Percentiles rank a stretch among this genome's conserved stretches.
Evolutionary conservation across 345 rosid genomes (phyloP).

Genomic region (Adansonia digitata): DNA sequence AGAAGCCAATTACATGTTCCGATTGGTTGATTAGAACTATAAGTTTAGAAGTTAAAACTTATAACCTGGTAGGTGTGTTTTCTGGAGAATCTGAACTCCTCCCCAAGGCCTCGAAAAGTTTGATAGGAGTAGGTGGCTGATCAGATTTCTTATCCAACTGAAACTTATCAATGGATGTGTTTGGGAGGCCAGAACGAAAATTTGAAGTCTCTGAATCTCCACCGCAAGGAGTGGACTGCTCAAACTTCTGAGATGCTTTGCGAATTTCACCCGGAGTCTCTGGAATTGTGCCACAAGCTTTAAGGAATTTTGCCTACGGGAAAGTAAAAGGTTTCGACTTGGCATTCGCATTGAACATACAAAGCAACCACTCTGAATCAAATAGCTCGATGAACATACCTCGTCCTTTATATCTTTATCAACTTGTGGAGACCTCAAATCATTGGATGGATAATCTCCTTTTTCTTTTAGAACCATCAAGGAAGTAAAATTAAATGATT

Average conservation of each 20-base stretch:
- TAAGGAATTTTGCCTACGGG: slow-evolving; percentile 61
- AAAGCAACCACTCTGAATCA: background rate
- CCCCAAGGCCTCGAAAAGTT: slow-evolving; percentile 34
- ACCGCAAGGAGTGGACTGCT: slow-evolving; percentile 31
- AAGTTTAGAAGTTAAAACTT: background rate
- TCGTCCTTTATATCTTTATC: slow-evolving; percentile 50
- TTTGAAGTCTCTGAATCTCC: slow-evolving; percentile 36
- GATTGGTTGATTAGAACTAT: background rate
- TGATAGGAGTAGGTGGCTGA: slow-evolving; percentile 37
- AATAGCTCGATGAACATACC: slow-evolving; percentile 30
- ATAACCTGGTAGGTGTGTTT: slow-evolving; percentile 59
- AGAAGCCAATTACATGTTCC: background rate
- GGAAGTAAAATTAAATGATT: background rate
- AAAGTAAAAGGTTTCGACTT: background rate
- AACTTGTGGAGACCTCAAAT: slow-evolving; percentile 37
- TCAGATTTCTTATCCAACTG: slow-evolving; percentile 32
- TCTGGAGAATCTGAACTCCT: slow-evolving; percentile 43
- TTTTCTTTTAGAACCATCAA: slow-evolving; percentile 2
- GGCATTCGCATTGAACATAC: background rate
- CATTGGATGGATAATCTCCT: background rate
- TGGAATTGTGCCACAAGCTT: slow-evolving; percentile 52
- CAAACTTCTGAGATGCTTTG: slow-evolving; percentile 35
- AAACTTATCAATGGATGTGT: slow-evolving; percentile 34
- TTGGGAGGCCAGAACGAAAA: slow-evolving; percentile 62
- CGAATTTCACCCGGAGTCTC: slow-evolving; percentile 68